A percentile compares a stretch with the other conserved stretches of the same genome.
Evolutionary conservation across 306 rosid species (phyloP).

Genomic region (Cercis canadensis): DNA sequence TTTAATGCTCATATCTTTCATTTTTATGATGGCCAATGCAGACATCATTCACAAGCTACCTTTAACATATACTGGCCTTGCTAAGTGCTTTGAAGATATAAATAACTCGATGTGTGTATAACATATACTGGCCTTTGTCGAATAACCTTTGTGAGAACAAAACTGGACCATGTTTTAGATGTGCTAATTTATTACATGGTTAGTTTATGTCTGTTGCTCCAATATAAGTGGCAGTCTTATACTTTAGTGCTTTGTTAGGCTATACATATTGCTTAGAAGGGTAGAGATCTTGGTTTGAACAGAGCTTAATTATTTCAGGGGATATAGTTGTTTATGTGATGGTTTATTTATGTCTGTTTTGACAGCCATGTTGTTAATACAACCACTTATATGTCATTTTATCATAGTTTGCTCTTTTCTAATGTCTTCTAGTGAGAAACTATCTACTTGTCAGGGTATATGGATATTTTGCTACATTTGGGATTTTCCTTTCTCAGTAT

Average conservation of each 20-base stretch:
- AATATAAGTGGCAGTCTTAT: slow-evolving; percentile 1
- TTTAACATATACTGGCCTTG: slow-evolving; percentile 80
- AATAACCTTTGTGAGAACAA: background rate
- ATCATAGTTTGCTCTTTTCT: background rate
- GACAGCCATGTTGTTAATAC: background rate
- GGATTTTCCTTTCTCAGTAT: background rate
- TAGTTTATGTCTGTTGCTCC: background rate
- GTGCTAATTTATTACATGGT: background rate
- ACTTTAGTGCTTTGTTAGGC: background rate
- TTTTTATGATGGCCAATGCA: slow-evolving; percentile 69
- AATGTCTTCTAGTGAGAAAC: too few relatives aligned
- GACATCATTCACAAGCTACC: slow-evolving; percentile 94
- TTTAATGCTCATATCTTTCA: slow-evolving; percentile 14
- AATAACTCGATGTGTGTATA: slow-evolving; percentile 14
- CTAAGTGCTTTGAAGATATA: slow-evolving; percentile 50
- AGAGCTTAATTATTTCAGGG: slow-evolving; percentile 2
- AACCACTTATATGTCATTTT: background rate
- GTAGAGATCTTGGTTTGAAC: background rate
- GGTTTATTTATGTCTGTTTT: too few relatives aligned
- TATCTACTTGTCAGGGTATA: background rate
- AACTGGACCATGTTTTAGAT: background rate
- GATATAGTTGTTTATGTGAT: slow-evolving; percentile 4
- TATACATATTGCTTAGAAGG: background rate
- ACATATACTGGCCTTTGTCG: too few relatives aligned
- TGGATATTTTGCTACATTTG: background rate